Conservation (phyloP, 345 rosid genomes). For the Balakata baccata region DNA sequence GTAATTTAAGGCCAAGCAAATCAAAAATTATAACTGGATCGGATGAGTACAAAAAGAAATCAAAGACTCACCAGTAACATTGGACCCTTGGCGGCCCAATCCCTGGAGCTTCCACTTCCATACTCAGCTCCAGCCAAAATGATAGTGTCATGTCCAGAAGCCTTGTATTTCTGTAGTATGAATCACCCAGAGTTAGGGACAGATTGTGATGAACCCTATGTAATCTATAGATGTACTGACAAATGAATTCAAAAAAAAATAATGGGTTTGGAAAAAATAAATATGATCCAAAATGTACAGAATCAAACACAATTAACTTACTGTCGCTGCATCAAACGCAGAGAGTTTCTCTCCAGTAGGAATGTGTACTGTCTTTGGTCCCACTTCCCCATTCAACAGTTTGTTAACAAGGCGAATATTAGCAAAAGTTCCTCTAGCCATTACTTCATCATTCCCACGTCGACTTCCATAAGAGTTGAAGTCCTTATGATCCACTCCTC, state of each 20-base stretch:
- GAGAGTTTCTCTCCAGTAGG: conserved; percentile 94
- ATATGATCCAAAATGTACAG: not conserved
- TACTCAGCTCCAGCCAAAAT: conserved; percentile 96
- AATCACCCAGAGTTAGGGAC: not conserved
- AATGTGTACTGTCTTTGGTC: conserved; percentile 86
- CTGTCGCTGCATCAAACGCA: conserved; percentile 89
- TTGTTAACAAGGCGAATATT: conserved; percentile 96
- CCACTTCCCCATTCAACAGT: conserved; percentile 93
- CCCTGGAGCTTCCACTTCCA: conserved; percentile 99
- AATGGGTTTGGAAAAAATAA: not conserved
- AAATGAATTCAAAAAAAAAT: not conserved
- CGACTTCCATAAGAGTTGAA: conserved; percentile 99
- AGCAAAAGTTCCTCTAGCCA: conserved; percentile 99
- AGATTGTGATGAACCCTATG: not conserved
- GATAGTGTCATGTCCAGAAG: conserved; percentile 69
- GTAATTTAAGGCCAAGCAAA: not conserved
- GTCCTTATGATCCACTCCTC: conserved; percentile 75
- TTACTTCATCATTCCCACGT: conserved; percentile 94
- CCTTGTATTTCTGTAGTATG: conserved; percentile 71
- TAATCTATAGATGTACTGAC: too few species aligned
- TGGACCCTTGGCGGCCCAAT: conserved; percentile 99
- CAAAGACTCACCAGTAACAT: conserved; percentile 64
- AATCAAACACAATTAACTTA: conserved; percentile 28
- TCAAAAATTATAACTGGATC: not conserved
- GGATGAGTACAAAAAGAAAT: not conserved